Evolutionary conservation across 495 filamentous ascomycete genomes (phyloP).

Genomic region (Neohortaea acidophila): DNA sequence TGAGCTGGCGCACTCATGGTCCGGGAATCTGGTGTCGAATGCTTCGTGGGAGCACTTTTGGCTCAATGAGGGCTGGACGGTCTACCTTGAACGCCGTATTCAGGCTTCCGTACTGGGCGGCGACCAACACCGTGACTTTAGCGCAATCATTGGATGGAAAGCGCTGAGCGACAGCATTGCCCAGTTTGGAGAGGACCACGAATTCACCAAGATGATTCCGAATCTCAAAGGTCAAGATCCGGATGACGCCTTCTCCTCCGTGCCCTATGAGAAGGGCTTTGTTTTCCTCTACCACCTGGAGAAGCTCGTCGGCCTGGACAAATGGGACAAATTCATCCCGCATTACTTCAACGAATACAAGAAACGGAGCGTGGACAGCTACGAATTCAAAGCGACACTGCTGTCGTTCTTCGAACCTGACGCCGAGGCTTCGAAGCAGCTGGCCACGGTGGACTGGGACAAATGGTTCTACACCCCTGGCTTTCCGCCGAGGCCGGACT

Average conservation of each 20-base stretch:
- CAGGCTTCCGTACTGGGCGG: slow-evolving; percentile 49
- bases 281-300: slow-evolving; percentile 74
- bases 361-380: slow-evolving; percentile 71
- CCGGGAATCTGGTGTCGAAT: slow-evolving; percentile 81
- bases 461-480: slow-evolving; percentile 72
- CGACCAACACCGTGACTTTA: slow-evolving; percentile 76
- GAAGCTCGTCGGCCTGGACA: slow-evolving; percentile 62
- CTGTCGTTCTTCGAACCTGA: slow-evolving; percentile 67
- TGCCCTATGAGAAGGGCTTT: slow-evolving; percentile 73
- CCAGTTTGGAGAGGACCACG: slow-evolving; percentile 62
- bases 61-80: slow-evolving; percentile 94
- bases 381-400: slow-evolving; percentile 79
- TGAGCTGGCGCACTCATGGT: slow-evolving; percentile 84
- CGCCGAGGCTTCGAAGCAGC: slow-evolving; percentile 45
- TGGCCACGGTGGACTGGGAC: slow-evolving; percentile 72
- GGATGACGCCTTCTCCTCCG: slow-evolving; percentile 80
- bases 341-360: slow-evolving; percentile 81
- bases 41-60: slow-evolving; percentile 95
- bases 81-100: slow-evolving; percentile 76
- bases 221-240: slow-evolving; percentile 82
- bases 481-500: slow-evolving; percentile 74
- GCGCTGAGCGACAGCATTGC: slow-evolving; percentile 58
- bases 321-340: slow-evolving; percentile 88
- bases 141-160: slow-evolving; percentile 69
- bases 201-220: slow-evolving; percentile 81